Percentiles rank a stretch among this genome's conserved stretches.
Conservation (phyloP, 2,329 filamentous ascomycete species). For the Colletotrichum godetiae region DNA sequence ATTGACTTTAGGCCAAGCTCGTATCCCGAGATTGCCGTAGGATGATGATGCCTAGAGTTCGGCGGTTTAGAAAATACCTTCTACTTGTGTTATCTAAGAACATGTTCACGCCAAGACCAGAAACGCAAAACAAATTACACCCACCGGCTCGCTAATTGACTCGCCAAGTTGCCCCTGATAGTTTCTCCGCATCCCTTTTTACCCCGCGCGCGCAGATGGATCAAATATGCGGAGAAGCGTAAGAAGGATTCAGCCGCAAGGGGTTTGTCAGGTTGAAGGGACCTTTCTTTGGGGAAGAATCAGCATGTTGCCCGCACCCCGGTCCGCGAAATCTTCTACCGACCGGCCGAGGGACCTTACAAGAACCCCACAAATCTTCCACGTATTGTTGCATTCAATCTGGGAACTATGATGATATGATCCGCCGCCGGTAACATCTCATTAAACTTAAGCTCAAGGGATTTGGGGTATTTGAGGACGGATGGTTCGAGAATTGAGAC, state of each 20-base stretch:
- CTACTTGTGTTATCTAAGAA: not conserved
- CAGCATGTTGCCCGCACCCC: not conserved
- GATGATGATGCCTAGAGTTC: not conserved
- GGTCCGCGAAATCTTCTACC: slow-evolving; percentile 21
- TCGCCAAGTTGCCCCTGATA: not conserved
- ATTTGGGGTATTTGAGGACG: slow-evolving; percentile 4
- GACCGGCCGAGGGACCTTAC: slow-evolving; percentile 16
- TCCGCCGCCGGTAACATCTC: not conserved
- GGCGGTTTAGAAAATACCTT: not conserved
- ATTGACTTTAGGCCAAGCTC: not conserved
- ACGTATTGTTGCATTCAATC: slow-evolving; percentile 22
- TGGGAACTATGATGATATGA: not conserved
- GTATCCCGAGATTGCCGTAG: not conserved
- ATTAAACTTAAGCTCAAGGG: not conserved
- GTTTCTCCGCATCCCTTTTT: slow-evolving; percentile 8
- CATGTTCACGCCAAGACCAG: not conserved
- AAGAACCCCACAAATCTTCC: slow-evolving; percentile 29
- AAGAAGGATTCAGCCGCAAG: slow-evolving; percentile 13
- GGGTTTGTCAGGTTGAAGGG: not conserved
- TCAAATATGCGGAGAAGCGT: not conserved
- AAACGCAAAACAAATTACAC: not conserved
- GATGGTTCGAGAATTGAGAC: not conserved
- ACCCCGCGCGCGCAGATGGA: not conserved
- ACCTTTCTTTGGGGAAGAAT: not conserved
- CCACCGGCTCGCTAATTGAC: not conserved